These are phyloP conservation scores for Aspergillus clavatus DNA, from an alignment of 2,329 filamentous ascomycete species.

Conservation along the genomic window DNA sequence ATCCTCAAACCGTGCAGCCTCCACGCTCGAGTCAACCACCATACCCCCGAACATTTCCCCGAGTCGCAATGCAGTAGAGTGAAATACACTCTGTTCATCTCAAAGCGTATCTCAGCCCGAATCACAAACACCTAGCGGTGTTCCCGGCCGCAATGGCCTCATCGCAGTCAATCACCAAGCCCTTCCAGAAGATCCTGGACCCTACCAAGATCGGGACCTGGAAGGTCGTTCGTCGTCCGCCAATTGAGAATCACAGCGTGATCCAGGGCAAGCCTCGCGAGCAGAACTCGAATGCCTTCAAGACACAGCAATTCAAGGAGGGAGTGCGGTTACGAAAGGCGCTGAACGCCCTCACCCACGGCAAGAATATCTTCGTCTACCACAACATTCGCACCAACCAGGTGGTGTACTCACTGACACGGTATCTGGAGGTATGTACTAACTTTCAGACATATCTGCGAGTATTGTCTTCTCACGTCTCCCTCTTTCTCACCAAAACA, in stretches of 20 bases:
- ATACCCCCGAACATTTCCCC: slow-evolving; percentile 6
- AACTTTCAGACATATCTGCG: neutral
- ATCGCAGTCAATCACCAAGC: slow-evolving; percentile 19
- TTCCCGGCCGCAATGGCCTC: slow-evolving; percentile 35
- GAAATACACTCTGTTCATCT: slow-evolving; percentile 3
- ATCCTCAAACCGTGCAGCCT: slow-evolving; percentile 5
- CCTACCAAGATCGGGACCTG: slow-evolving; percentile 37
- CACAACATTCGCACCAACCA: slow-evolving; percentile 59
- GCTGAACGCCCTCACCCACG: slow-evolving; percentile 46
- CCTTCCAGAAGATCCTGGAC: slow-evolving; percentile 35
- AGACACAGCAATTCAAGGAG: slow-evolving; percentile 34
- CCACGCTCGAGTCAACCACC: slow-evolving; percentile 15
- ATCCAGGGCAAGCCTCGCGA: slow-evolving; percentile 42
- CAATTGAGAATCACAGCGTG: slow-evolving; percentile 28
- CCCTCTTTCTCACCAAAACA: slow-evolving; percentile 19
- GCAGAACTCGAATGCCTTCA: slow-evolving; percentile 40
- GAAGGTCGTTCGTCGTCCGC: slow-evolving; percentile 34
- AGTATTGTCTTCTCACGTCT: slow-evolving; percentile 8
- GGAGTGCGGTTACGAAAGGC: slow-evolving; percentile 41
- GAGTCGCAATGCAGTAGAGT: slow-evolving; percentile 20
- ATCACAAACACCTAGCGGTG: slow-evolving; percentile 12
- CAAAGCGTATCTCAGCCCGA: neutral
- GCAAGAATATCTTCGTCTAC: slow-evolving; percentile 60
- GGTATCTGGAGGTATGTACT: slow-evolving; percentile 50
- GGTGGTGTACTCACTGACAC: slow-evolving; percentile 58